Percentiles rank a stretch among this genome's conserved stretches.
Evolutionary conservation across 495 filamentous ascomycete species (phyloP).

Genomic region (Podospora pseudocomata): DNA sequence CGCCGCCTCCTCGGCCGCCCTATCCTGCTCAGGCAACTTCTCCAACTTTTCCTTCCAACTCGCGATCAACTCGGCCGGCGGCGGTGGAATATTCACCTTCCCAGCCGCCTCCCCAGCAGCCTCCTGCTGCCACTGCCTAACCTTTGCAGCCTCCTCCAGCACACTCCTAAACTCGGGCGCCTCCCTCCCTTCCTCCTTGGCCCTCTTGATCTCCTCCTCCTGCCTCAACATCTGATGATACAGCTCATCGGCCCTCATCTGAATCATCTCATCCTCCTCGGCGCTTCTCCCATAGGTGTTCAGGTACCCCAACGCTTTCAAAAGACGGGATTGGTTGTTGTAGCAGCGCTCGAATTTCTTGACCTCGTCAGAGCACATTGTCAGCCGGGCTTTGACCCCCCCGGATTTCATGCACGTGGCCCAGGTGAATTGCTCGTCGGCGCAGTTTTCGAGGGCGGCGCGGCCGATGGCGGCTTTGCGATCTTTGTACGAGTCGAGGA

Average conservation of each 20-base stretch:
- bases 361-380: constrained; percentile 72
- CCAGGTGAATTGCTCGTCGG: constrained; percentile 73
- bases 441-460: constrained; percentile 91
- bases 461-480: constrained; percentile 71
- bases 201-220: constrained; percentile 63
- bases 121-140: constrained; percentile 18
- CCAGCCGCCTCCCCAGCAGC: constrained; percentile 9
- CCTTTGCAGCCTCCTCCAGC: constrained; percentile 25
- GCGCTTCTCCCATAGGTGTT: constrained; percentile 56
- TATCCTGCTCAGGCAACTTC: constrained; percentile 57
- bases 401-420: constrained; percentile 71
- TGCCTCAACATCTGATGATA: constrained; percentile 82
- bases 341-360: constrained; percentile 74
- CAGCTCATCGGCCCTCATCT: constrained; percentile 89
- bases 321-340: constrained; percentile 75
- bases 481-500: constrained; percentile 79
- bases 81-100: constrained; percentile 20
- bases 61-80: constrained; percentile 35
- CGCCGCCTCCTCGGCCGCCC: constrained; percentile 62
- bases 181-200: constrained; percentile 57
- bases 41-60: constrained; percentile 54
- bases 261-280: constrained; percentile 80
- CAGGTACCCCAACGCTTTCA: constrained; percentile 90
- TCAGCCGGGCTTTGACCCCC: constrained; percentile 54
- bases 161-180: constrained; percentile 48